These are phyloP conservation scores for Pseudocercospora pini-densiflorae DNA, from an alignment of 2,329 filamentous ascomycete species.

Conservation along the genomic window DNA sequence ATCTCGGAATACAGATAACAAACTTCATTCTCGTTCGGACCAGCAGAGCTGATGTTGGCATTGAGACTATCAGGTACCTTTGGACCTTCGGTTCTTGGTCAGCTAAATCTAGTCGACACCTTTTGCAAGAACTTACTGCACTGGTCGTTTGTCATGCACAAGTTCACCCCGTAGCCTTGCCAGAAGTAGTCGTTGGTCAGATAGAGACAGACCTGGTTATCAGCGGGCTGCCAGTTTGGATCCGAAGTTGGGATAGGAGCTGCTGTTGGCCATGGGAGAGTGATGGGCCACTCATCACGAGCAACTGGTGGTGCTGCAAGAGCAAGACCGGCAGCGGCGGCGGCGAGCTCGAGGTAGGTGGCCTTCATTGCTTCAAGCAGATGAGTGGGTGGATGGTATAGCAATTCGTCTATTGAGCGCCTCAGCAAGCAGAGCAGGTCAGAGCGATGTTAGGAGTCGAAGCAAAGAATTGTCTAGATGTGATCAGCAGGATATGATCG, in stretches of 20 bases:
- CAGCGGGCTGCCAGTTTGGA: conserved; percentile 5
- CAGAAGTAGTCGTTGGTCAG: conserved; percentile 18
- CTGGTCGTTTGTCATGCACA: conserved; percentile 14
- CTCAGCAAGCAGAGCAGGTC: background rate
- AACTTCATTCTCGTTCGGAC: conserved; percentile 3
- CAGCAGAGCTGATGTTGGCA: conserved; percentile 15
- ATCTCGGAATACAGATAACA: conserved; percentile 20
- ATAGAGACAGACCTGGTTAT: conserved; percentile 17
- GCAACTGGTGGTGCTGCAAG: conserved; percentile 6
- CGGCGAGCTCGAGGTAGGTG: background rate
- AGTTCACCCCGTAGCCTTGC: conserved; percentile 14
- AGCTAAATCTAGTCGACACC: background rate
- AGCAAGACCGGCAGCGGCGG: background rate
- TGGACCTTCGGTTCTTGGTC: background rate
- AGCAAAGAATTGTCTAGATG: background rate
- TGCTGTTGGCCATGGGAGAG: background rate
- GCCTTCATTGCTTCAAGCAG: conserved; percentile 2
- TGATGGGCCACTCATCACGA: conserved; percentile 10
- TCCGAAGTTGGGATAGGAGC: conserved; percentile 2
- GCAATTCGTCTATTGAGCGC: background rate
- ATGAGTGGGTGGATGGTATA: background rate
- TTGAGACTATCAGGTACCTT: conserved; percentile 15
- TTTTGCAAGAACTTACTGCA: conserved; percentile 10
- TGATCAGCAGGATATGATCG: background rate
- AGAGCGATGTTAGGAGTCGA: background rate